These are phyloP conservation scores for Fusarium nisikadoi DNA, from an alignment of 2,329 filamentous ascomycete genomes.

Conservation along the genomic window DNA sequence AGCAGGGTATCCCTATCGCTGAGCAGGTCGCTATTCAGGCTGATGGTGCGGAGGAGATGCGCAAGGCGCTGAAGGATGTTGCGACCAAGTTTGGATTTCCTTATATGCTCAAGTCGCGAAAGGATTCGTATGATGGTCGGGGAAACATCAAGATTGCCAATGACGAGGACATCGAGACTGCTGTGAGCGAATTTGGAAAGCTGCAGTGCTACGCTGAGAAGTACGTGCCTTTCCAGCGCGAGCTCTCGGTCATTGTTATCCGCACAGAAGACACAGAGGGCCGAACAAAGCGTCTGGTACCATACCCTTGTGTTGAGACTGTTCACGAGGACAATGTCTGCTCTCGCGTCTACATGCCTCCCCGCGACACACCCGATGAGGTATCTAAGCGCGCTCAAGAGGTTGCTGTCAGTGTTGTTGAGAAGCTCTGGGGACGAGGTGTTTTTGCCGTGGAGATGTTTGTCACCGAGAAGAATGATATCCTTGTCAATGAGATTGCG, in stretches of 20 bases:
- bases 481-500: constrained; percentile 89
- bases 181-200: constrained; percentile 74
- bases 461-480: constrained; percentile 74
- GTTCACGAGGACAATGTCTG: constrained; percentile 96
- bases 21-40: constrained; percentile 72
- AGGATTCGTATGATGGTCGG: constrained; percentile 91
- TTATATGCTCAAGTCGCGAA: constrained; percentile 92
- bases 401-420: constrained; percentile 65
- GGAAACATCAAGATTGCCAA: constrained; percentile 67
- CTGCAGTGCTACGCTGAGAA: constrained; percentile 88
- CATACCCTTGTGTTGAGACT: constrained; percentile 93
- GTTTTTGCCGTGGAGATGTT: constrained; percentile 99
- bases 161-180: constrained; percentile 65
- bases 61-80: constrained; percentile 70
- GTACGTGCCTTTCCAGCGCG: constrained; percentile 85
- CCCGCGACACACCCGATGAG: constrained; percentile 79
- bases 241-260: constrained; percentile 94
- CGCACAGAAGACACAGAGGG: constrained; percentile 78
- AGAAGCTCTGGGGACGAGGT: constrained; percentile 85
- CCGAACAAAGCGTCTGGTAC: constrained; percentile 62
- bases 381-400: constrained; percentile 70
- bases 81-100: constrained; percentile 78
- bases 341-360: constrained; percentile 89
- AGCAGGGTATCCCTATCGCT: constrained; percentile 76
- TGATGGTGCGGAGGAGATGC: constrained; percentile 63